Evolutionary conservation across 2,329 filamentous ascomycete genomes (phyloP).

Genomic region (Exophiala viscosa): DNA sequence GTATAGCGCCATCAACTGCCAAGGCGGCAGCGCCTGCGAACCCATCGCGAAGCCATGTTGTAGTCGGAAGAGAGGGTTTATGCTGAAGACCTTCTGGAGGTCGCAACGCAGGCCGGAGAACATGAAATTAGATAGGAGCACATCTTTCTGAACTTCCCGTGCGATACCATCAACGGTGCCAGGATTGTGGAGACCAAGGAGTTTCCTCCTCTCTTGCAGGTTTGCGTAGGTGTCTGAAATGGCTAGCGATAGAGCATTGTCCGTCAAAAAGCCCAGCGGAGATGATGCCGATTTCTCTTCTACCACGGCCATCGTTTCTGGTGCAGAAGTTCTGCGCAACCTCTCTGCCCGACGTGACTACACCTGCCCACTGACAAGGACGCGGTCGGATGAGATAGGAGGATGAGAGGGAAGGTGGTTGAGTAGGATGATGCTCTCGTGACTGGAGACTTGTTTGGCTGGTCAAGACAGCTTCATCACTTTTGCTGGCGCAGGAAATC

Average conservation of each 20-base stretch:
- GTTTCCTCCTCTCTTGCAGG: slow-evolving; percentile 80
- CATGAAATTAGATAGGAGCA: slow-evolving; percentile 93
- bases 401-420: slow-evolving; percentile 6
- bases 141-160: slow-evolving; percentile 92
- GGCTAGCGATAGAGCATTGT: slow-evolving; percentile 68
- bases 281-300: slow-evolving; percentile 37
- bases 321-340: slow-evolving; percentile 1
- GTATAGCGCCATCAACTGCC: slow-evolving; percentile 90
- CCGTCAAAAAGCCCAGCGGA: slow-evolving; percentile 63
- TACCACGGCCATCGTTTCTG: slow-evolving; percentile 31
- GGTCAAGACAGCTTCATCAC: slow-evolving; percentile 13
- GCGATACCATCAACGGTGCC: slow-evolving; percentile 86
- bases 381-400: neutral
- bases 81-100: slow-evolving; percentile 92
- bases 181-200: slow-evolving; percentile 85
- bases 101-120: slow-evolving; percentile 95
- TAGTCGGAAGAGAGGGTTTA: slow-evolving; percentile 90
- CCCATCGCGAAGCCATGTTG: slow-evolving; percentile 96
- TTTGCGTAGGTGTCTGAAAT: slow-evolving; percentile 73
- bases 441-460: slow-evolving; percentile 13
- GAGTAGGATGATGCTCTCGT: slow-evolving; percentile 18
- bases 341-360: neutral
- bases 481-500: slow-evolving; percentile 23
- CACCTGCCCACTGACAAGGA: neutral
- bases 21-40: slow-evolving; percentile 81